Percentiles rank a stretch among this genome's conserved stretches.
Evolutionary conservation across 345 rosid species (phyloP).

Genomic region (Excoecaria cochinchinensis): DNA sequence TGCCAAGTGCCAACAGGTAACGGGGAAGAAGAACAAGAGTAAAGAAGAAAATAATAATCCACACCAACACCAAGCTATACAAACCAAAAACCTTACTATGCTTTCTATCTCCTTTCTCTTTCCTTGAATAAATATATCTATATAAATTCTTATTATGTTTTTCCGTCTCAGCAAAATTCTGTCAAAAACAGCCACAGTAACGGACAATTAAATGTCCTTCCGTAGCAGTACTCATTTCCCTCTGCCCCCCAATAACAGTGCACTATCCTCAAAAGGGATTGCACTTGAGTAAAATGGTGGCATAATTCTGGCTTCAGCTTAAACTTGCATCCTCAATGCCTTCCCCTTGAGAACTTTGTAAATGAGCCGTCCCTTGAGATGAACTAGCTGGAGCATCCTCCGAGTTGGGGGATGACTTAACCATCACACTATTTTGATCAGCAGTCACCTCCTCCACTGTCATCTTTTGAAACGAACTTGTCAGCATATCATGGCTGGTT

Average conservation of each 20-base stretch:
- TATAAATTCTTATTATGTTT: constrained; percentile 26
- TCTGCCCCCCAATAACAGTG: background rate
- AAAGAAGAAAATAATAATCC: constrained; percentile 12
- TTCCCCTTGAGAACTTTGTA: constrained; percentile 18
- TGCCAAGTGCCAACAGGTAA: constrained; percentile 11
- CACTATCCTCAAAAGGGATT: constrained; percentile 4
- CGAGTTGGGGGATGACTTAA: background rate
- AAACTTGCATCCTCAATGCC: constrained; percentile 10
- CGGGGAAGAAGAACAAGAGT: background rate
- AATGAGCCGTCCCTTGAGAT: constrained; percentile 5
- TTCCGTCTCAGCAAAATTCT: constrained; percentile 27
- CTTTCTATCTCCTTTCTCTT: constrained; percentile 7
- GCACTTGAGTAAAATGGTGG: constrained; percentile 1
- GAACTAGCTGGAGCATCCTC: constrained; percentile 15
- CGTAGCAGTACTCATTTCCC: background rate
- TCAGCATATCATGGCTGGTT: constrained; percentile 27
- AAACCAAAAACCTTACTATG: constrained; percentile 22
- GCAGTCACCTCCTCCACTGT: constrained; percentile 28
- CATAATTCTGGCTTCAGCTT: constrained; percentile 11
- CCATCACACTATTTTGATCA: constrained; percentile 16
- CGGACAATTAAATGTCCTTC: constrained; percentile 17
- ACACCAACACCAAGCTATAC: constrained; percentile 36
- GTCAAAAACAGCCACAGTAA: constrained; percentile 28
- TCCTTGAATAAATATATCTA: constrained; percentile 18
- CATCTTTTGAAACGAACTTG: constrained; percentile 40